phyloP scores from a whole-genome alignment of 371 early-diverging fungal species.

The Mortierella sp. region DNA sequence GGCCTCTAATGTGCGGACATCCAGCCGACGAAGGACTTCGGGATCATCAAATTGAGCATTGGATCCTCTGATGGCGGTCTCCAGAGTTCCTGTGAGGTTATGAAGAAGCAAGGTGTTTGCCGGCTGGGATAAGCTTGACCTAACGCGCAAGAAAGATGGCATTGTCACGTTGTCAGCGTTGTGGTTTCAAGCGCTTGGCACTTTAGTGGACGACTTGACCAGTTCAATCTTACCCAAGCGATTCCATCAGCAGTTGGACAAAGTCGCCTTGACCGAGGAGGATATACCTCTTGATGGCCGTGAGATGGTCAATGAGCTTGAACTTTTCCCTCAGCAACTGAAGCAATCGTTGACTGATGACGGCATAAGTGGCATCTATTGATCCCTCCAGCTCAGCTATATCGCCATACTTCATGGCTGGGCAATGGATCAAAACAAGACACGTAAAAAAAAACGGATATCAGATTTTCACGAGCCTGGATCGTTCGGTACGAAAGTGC shows the following conservation, averaged over 20 bases:
- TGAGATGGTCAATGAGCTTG: constrained; percentile 85
- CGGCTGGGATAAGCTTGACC: constrained; percentile 74
- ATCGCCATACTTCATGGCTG: constrained; percentile 78
- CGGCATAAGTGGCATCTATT: constrained; percentile 78
- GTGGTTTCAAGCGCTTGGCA: too few species aligned
- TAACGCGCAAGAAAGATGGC: constrained; percentile 10
- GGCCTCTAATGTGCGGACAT: constrained; percentile 75
- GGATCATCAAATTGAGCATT: constrained; percentile 91
- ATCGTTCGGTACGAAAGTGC: too few species aligned
- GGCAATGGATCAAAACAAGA: neutral
- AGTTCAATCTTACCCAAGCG: constrained; percentile 68
- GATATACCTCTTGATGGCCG: constrained; percentile 89
- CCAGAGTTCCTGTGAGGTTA: constrained; percentile 87
- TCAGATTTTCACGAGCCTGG: too few species aligned
- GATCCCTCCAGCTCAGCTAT: constrained; percentile 73
- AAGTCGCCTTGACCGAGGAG: constrained; percentile 97
- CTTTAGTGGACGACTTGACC: too few species aligned
- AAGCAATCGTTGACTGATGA: constrained; percentile 78
- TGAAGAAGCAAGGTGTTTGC: constrained; percentile 86
- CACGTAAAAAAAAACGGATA: neutral
- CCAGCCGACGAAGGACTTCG: constrained; percentile 80
- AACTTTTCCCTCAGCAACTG: constrained; percentile 79
- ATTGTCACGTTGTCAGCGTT: neutral
- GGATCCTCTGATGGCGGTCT: constrained; percentile 88
- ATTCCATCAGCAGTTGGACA: constrained; percentile 88